Evolutionary conservation across 345 rosid genomes (phyloP), one percentile per base, ranked within the genome.

Genomic region (Euphorbia tirucalli): DNA sequence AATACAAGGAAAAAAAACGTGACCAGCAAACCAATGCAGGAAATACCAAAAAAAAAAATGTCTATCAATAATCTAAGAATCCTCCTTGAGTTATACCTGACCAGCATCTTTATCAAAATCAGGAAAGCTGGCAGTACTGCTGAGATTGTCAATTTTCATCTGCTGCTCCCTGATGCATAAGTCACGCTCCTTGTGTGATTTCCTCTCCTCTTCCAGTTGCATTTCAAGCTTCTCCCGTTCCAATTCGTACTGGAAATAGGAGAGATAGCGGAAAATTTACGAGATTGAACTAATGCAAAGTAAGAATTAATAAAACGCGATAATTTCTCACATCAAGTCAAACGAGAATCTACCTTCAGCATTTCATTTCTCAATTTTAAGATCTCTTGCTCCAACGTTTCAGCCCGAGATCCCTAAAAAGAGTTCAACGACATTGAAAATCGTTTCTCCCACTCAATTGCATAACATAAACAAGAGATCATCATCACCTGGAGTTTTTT

Each of bases 401-500:
- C 97, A 49, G 97, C 86, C 73, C 66, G 97, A 61, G 97, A 92
- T 80, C 97, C 99, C 99, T 95, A 74, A 61, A 83, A 82, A 76
- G 50, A 75, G 18, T 58, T 62, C 0, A 9, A 70, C 41, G 22
- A 64, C 16, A 66, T 80, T 65, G 43, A 30, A 79, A 37, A 63
- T 66, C 35, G 37, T 55, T 56, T 54, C 35, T 37, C 61, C 60
- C n/a, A n/a, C n/a, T 30, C 25, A 31, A 1, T 44, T 30, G 6
- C 54, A 19, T 24, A 63, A 30, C 59, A 10, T 7, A 43, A 16
- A 66, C 19, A 41, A 35, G 24, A 28, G 10, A 32, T 61, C 58
- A 66, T 66, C 72, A 82, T 81, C 70, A 90, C 97, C 97, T 90
- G 84, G 81, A 95, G 99, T 82, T 92, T 95, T 77, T 63, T 72